A percentile compares a stretch with the other conserved stretches of the same genome.
phyloP scores from a whole-genome alignment of 1,284 basidiomycete genomes.

The Agaricales sp. region DNA sequence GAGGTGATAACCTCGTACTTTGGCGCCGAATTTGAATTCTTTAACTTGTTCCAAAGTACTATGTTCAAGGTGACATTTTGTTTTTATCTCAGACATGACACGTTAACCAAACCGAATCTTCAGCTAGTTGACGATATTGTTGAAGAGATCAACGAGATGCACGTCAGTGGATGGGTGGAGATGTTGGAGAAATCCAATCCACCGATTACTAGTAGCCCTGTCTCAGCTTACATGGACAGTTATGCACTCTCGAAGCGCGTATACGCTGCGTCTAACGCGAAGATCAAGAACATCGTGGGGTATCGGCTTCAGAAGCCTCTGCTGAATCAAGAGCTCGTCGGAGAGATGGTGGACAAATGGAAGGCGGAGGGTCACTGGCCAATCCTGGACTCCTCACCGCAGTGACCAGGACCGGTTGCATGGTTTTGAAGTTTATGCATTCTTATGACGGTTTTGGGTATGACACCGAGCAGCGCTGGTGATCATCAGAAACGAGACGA shows the following conservation, averaged over 20 bases:
- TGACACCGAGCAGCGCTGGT: no score
- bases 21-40: conserved; percentile 79
- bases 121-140: conserved; percentile 57
- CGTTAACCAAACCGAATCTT: background rate
- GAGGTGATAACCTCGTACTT: conserved; percentile 66
- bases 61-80: conserved; percentile 46
- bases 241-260: conserved; percentile 59
- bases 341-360: conserved; percentile 72
- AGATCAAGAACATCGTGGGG: conserved; percentile 66
- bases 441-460: no score
- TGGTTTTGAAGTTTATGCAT: no score
- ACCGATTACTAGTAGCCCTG: conserved; percentile 64
- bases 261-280: conserved; percentile 54
- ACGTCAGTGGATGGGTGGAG: conserved; percentile 77
- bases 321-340: conserved; percentile 54
- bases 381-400: background rate
- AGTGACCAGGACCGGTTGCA: no score
- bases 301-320: conserved; percentile 58
- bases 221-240: conserved; percentile 78
- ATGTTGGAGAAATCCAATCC: conserved; percentile 72
- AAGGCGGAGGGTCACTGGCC: conserved; percentile 44
- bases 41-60: conserved; percentile 63
- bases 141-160: conserved; percentile 84
- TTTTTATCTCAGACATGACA: background rate
- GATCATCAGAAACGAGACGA: no score